A percentile compares a stretch with the other conserved stretches of the same genome.
Conservation (phyloP, 345 rosid species). For the Citrus glauca region DNA sequence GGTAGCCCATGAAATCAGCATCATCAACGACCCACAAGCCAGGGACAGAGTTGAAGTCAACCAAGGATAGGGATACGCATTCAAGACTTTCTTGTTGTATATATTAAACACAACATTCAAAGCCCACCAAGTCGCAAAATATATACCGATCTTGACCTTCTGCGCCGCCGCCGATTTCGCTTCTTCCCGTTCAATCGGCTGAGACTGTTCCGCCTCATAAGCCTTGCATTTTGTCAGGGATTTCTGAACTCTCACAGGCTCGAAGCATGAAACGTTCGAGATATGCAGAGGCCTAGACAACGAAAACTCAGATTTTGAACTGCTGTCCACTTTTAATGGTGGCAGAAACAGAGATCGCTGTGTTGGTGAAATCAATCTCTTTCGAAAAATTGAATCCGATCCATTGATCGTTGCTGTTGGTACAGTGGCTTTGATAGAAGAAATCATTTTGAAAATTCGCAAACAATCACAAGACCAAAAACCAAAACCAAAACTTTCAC, state of each 20-base stretch:
- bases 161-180: conserved; percentile 53
- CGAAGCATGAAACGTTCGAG: conserved; percentile 34
- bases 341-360: conserved; percentile 39
- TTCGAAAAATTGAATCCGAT: conserved; percentile 32
- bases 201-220: conserved; percentile 72
- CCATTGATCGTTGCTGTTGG: conserved; percentile 37
- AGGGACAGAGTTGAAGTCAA: conserved; percentile 92
- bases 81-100: conserved; percentile 95
- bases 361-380: conserved; percentile 19
- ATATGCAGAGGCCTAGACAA: conserved; percentile 64
- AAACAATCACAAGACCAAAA: neutral
- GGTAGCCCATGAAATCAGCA: conserved; percentile 93
- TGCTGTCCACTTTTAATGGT: conserved; percentile 22
- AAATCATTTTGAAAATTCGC: conserved; percentile 34
- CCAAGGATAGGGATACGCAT: conserved; percentile 97
- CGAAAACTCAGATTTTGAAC: conserved; percentile 29
- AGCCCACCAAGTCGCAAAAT: conserved; percentile 98
- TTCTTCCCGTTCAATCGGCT: conserved; percentile 40
- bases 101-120: conserved; percentile 93
- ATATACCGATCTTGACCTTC: conserved; percentile 70
- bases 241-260: conserved; percentile 23
- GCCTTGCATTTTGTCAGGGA: conserved; percentile 60
- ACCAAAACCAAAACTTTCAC: too few relatives aligned
- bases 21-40: conserved; percentile 92
- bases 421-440: conserved; percentile 31